Percentiles rank a stretch among this genome's conserved stretches.
Conservation (phyloP, 192 early-diverging fungal species). For the Linnemannia schmuckeri region DNA sequence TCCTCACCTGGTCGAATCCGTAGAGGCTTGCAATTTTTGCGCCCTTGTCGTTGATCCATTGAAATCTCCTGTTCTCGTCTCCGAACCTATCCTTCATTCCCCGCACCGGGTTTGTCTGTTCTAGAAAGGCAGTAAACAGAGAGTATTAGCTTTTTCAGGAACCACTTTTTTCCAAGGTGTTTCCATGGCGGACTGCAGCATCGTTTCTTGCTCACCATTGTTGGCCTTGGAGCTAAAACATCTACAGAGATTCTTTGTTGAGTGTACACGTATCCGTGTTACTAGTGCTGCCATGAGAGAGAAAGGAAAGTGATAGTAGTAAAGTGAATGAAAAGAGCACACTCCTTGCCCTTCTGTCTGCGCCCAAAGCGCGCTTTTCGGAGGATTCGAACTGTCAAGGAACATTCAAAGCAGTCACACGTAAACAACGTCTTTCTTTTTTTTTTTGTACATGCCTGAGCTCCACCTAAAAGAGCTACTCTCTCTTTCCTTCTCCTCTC, state of each 20-base stretch:
- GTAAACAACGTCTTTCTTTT: slow-evolving; percentile 29
- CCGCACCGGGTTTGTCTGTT: slow-evolving; percentile 63
- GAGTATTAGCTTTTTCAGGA: not conserved
- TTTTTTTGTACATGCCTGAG: slow-evolving; percentile 17
- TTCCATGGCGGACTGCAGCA: not conserved
- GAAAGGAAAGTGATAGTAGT: not conserved
- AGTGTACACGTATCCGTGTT: not conserved
- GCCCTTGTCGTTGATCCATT: slow-evolving; percentile 60
- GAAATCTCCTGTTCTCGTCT: slow-evolving; percentile 55
- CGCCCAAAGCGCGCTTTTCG: slow-evolving; percentile 11
- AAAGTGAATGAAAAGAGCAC: not conserved
- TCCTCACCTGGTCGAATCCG: slow-evolving; percentile 65
- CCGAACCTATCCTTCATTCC: slow-evolving; percentile 77
- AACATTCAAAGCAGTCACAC: slow-evolving; percentile 12
- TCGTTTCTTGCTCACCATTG: slow-evolving; percentile 7
- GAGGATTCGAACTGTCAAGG: not conserved
- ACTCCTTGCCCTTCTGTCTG: not conserved
- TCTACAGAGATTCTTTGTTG: slow-evolving; percentile 15
- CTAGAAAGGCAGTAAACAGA: slow-evolving; percentile 4
- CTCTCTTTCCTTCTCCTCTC: not conserved
- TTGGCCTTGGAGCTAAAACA: slow-evolving; percentile 24
- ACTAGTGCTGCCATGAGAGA: slow-evolving; percentile 16
- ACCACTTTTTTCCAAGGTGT: not conserved
- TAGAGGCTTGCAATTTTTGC: slow-evolving; percentile 56
- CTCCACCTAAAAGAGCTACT: not conserved